Evolutionary conservation across 2,329 filamentous ascomycete genomes (phyloP).

Genomic region (Orbilia oligospora): DNA sequence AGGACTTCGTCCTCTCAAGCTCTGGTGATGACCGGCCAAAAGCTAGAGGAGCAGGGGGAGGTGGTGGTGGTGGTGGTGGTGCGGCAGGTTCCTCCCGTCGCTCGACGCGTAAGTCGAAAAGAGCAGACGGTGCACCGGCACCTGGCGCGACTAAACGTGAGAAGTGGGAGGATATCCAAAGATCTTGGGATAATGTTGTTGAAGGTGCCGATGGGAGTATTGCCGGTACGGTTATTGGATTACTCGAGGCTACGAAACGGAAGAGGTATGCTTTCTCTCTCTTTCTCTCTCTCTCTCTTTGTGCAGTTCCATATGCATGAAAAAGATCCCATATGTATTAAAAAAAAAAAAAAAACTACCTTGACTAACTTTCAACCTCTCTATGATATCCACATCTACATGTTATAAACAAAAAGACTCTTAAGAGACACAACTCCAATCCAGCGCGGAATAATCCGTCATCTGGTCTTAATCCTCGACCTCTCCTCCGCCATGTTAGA

Average conservation of each 20-base stretch:
- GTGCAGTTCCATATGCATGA: not conserved
- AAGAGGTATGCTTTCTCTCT: slow-evolving; percentile 71
- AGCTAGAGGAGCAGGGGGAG: slow-evolving; percentile 61
- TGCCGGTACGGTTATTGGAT: slow-evolving; percentile 78
- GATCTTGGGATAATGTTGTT: slow-evolving; percentile 77
- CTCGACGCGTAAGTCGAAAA: slow-evolving; percentile 63
- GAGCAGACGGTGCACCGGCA: slow-evolving; percentile 66
- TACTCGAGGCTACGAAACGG: slow-evolving; percentile 86
- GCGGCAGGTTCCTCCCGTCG: slow-evolving; percentile 28
- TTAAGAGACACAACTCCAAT: slow-evolving; percentile 94
- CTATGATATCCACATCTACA: too few relatives aligned
- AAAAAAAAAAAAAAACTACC: too few relatives aligned
- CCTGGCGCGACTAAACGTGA: slow-evolving; percentile 67
- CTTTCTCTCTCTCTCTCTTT: not conserved
- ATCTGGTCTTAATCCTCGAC: slow-evolving; percentile 90
- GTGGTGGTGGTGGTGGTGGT: not conserved
- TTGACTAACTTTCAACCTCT: slow-evolving; percentile 34
- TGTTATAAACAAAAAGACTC: slow-evolving; percentile 71
- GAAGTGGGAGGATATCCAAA: slow-evolving; percentile 65
- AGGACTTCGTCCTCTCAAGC: slow-evolving; percentile 71
- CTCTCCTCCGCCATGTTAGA: slow-evolving; percentile 94
- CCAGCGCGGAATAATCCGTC: slow-evolving; percentile 97
- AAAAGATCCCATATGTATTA: not conserved
- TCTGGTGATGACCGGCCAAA: slow-evolving; percentile 68
- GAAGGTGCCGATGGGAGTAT: slow-evolving; percentile 85